These are phyloP conservation scores for Aspergillus viridinutans DNA, from an alignment of 2,329 filamentous ascomycete species.

Conservation along the genomic window DNA sequence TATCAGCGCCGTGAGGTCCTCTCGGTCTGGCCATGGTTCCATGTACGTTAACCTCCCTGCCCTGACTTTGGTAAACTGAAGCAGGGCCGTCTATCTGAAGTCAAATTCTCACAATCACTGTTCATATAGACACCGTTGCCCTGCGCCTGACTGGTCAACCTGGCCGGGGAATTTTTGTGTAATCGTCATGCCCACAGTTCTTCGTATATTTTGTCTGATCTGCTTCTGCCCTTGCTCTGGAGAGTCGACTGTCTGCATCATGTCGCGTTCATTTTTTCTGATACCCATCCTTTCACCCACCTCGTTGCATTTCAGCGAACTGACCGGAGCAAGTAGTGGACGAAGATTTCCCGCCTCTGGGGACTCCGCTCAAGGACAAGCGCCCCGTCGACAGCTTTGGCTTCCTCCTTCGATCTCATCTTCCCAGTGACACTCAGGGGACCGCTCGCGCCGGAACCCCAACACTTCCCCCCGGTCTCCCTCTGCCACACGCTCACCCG, in stretches of 20 bases:
- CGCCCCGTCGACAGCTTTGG: slow-evolving; percentile 33
- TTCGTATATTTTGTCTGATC: slow-evolving; percentile 27
- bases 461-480: slow-evolving; percentile 39
- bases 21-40: slow-evolving; percentile 36
- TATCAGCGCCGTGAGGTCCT: slow-evolving; percentile 32
- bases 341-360: slow-evolving; percentile 46
- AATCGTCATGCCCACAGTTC: slow-evolving; percentile 27
- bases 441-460: slow-evolving; percentile 36
- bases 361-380: slow-evolving; percentile 33
- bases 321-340: slow-evolving; percentile 37
- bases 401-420: slow-evolving; percentile 32
- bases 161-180: slow-evolving; percentile 27
- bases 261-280: background rate
- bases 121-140: slow-evolving; percentile 37
- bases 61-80: slow-evolving; percentile 37
- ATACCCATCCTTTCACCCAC: slow-evolving; percentile 1
- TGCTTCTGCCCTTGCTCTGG: slow-evolving; percentile 9
- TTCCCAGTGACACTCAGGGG: slow-evolving; percentile 26
- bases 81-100: slow-evolving; percentile 41
- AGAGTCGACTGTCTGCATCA: background rate
- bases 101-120: slow-evolving; percentile 43
- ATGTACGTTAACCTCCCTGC: slow-evolving; percentile 51
- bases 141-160: slow-evolving; percentile 24
- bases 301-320: slow-evolving; percentile 19
- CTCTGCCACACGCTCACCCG: slow-evolving; percentile 39